These are phyloP conservation scores for Paecilomyces dactylethromorphus DNA, from an alignment of 2,329 filamentous ascomycete species.

Conservation along the genomic window DNA sequence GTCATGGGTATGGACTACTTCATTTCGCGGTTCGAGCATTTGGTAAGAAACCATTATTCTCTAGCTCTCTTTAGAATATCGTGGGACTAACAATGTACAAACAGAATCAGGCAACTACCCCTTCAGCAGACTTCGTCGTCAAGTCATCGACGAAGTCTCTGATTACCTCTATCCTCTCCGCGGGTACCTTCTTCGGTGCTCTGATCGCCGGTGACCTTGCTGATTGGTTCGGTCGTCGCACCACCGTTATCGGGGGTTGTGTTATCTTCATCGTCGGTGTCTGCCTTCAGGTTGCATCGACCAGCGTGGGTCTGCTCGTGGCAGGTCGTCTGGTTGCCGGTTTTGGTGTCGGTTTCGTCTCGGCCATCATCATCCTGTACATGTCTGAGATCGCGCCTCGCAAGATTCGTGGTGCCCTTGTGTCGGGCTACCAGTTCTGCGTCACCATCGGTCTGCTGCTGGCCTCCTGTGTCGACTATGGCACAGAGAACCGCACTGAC, in stretches of 20 bases:
- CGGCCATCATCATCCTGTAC: conserved; percentile 62
- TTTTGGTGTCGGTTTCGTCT: conserved; percentile 54
- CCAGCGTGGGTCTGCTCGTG: conserved; percentile 57
- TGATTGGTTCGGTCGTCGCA: conserved; percentile 64
- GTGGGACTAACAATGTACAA: neutral
- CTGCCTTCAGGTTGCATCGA: conserved; percentile 55
- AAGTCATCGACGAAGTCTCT: conserved; percentile 49
- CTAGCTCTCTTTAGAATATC: neutral
- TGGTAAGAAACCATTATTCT: conserved; percentile 12
- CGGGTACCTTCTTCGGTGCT: conserved; percentile 71
- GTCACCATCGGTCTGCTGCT: conserved; percentile 73
- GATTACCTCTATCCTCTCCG: conserved; percentile 71
- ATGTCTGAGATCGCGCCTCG: conserved; percentile 68
- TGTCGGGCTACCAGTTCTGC: conserved; percentile 79
- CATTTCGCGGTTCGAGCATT: conserved; percentile 21
- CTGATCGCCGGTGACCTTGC: conserved; percentile 70
- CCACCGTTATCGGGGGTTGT: conserved; percentile 56
- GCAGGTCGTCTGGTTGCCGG: conserved; percentile 69
- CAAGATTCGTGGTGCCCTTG: conserved; percentile 67
- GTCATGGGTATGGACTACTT: conserved; percentile 36
- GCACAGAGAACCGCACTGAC: conserved; percentile 55
- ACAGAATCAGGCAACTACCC: neutral
- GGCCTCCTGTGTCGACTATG: conserved; percentile 69
- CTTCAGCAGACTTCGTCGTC: conserved; percentile 28
- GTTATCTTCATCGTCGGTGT: conserved; percentile 54